A percentile compares a stretch with the other conserved stretches of the same genome.
These are phyloP conservation scores for Ajuga reptans DNA, from an alignment of 305 asterid genomes.

Conservation along the genomic window DNA sequence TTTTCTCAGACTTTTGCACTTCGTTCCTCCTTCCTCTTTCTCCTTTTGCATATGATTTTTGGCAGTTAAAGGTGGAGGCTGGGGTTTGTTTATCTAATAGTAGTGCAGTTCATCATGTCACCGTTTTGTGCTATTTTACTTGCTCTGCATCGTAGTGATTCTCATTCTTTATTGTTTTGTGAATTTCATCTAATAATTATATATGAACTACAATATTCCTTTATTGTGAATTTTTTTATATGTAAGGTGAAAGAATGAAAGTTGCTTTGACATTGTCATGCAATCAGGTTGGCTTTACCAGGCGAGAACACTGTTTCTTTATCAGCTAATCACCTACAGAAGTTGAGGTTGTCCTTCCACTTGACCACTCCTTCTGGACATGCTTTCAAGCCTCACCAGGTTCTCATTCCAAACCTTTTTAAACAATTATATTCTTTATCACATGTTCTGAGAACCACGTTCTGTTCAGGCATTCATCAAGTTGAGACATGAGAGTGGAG, in stretches of 20 bases:
- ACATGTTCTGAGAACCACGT: constrained; percentile 19
- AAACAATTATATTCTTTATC: constrained; percentile 6
- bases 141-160: background rate
- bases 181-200: constrained; percentile 7
- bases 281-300: constrained; percentile 54
- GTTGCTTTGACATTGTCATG: constrained; percentile 17
- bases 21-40: background rate
- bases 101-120: background rate
- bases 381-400: constrained; percentile 92
- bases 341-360: constrained; percentile 61
- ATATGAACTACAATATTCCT: background rate
- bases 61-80: background rate
- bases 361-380: constrained; percentile 65
- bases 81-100: background rate
- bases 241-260: constrained; percentile 8
- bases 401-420: constrained; percentile 25
- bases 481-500: constrained; percentile 73
- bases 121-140: constrained; percentile 1
- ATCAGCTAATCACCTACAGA: constrained; percentile 95
- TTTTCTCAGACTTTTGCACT: background rate
- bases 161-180: background rate
- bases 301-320: constrained; percentile 48
- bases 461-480: constrained; percentile 73
- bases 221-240: constrained; percentile 9
- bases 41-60: background rate